These are phyloP conservation scores for Aureobasidium vineae DNA, from an alignment of 2,329 filamentous ascomycete species.

Conservation along the genomic window DNA sequence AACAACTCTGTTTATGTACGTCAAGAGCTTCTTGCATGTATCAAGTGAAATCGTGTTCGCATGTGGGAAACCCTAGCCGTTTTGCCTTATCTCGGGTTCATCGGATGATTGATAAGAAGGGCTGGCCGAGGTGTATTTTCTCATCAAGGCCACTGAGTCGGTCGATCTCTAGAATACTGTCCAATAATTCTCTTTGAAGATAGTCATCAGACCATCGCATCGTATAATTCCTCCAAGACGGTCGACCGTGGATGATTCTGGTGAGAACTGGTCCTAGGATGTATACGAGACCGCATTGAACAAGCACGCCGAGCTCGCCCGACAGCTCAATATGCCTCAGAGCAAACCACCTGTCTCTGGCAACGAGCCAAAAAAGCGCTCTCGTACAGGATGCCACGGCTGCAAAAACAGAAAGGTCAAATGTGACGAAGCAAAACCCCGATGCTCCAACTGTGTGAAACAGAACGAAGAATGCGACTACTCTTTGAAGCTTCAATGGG, in stretches of 20 bases:
- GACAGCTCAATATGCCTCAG: slow-evolving; percentile 55
- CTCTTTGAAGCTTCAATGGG: slow-evolving; percentile 78
- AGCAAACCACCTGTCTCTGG: slow-evolving; percentile 60
- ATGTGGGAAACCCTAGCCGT: neutral
- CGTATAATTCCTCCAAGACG: neutral
- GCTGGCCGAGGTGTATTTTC: slow-evolving; percentile 4
- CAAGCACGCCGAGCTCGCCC: slow-evolving; percentile 4
- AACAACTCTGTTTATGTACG: neutral
- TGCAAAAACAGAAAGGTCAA: slow-evolving; percentile 79
- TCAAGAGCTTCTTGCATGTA: neutral
- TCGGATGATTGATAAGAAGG: slow-evolving; percentile 20
- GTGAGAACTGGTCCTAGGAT: neutral
- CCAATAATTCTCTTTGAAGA: neutral
- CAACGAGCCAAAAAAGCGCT: slow-evolving; percentile 62
- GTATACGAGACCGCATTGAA: neutral
- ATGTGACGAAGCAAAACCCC: slow-evolving; percentile 75
- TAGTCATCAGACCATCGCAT: no score
- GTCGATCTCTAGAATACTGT: neutral
- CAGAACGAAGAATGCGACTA: slow-evolving; percentile 76
- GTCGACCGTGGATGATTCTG: neutral
- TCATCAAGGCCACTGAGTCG: neutral
- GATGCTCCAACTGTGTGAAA: slow-evolving; percentile 69
- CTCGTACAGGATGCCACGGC: slow-evolving; percentile 69
- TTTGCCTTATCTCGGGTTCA: slow-evolving; percentile 18
- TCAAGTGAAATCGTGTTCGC: neutral